A percentile compares a stretch with the other conserved stretches of the same genome.
Evolutionary conservation across 2,329 filamentous ascomycete species (phyloP).

Genomic region (Laburnicola sp.): DNA sequence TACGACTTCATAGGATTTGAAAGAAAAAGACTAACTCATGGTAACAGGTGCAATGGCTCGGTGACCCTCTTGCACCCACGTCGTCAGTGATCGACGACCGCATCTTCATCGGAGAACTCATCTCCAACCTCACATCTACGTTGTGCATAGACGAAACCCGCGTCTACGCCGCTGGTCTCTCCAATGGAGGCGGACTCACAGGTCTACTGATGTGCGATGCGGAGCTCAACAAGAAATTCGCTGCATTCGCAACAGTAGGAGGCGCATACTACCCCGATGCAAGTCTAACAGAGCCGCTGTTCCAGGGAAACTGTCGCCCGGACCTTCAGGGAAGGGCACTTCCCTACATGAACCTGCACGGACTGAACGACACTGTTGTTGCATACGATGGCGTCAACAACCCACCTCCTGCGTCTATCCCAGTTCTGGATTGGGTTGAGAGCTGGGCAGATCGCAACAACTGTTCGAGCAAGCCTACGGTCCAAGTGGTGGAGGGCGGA

Average conservation of each 20-base stretch:
- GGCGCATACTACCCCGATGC: conserved; percentile 49
- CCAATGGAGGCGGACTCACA: conserved; percentile 57
- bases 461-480: conserved; percentile 5
- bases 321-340: conserved; percentile 8
- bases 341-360: conserved; percentile 28
- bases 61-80: conserved; percentile 43
- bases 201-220: conserved; percentile 52
- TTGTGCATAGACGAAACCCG: conserved; percentile 51
- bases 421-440: conserved; percentile 19
- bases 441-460: conserved; percentile 16
- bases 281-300: conserved; percentile 22
- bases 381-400: conserved; percentile 27
- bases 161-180: conserved; percentile 55
- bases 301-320: conserved; percentile 17
- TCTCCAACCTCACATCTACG: conserved; percentile 39
- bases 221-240: conserved; percentile 45
- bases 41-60: conserved; percentile 43
- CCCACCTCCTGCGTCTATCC: conserved; percentile 18
- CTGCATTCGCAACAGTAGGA: conserved; percentile 53
- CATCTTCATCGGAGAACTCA: conserved; percentile 48
- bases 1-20: background rate
- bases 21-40: conserved; percentile 1
- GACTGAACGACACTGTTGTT: conserved; percentile 24
- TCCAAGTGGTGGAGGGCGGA: conserved; percentile 10
- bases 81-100: conserved; percentile 47